phyloP scores from a whole-genome alignment of 768 basidiomycete genomes.

The Kwoniella europaea region DNA sequence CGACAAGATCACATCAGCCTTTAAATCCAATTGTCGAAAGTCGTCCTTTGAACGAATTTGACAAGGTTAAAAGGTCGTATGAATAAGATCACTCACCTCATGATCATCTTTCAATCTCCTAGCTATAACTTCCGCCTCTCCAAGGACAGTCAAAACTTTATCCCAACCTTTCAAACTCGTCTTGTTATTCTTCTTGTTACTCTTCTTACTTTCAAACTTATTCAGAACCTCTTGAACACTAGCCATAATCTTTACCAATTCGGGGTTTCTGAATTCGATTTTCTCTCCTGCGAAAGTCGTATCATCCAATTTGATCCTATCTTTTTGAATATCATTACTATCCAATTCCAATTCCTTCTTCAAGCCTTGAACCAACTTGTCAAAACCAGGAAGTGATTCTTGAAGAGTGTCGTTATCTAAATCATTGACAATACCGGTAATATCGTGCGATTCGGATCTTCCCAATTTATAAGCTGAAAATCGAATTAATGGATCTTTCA shows the following conservation, averaged over 20 bases:
- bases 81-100: conserved; percentile 63
- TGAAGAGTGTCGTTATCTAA: conserved; percentile 33
- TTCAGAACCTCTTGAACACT: conserved; percentile 79
- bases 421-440: conserved; percentile 52
- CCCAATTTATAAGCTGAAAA: conserved; percentile 91
- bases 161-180: conserved; percentile 80
- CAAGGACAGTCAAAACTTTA: conserved; percentile 77
- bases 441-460: conserved; percentile 70
- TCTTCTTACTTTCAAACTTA: conserved; percentile 59
- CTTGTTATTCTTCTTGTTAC: conserved; percentile 55
- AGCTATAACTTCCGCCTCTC: conserved; percentile 86
- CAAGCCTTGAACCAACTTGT: conserved; percentile 63
- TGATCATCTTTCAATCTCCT: conserved; percentile 81
- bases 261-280: conserved; percentile 85
- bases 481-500: conserved; percentile 86
- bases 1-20: not conserved
- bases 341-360: conserved; percentile 57
- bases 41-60: conserved; percentile 39
- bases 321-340: conserved; percentile 62
- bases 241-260: conserved; percentile 83
- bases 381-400: conserved; percentile 74
- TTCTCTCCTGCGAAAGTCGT: conserved; percentile 80
- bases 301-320: conserved; percentile 66
- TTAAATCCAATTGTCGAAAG: not conserved
- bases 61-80: conserved; percentile 44